Base-by-base conservation (phyloP, 2,329 filamentous ascomycete species). In the Beauveria sp. region DNA sequence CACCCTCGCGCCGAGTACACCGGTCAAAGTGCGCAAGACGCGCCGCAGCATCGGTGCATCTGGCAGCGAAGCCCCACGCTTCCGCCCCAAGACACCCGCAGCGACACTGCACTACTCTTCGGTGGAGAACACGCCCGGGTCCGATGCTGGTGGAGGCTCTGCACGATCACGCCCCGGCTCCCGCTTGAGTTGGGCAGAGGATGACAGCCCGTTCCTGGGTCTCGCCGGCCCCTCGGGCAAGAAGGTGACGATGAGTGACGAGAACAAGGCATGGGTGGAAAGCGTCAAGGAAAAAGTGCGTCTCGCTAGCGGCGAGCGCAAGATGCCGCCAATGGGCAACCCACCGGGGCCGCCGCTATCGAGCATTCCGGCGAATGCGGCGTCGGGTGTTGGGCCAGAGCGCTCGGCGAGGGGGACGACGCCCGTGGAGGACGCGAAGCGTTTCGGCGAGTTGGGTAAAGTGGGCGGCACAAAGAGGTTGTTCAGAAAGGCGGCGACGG, bases 241-340 rank as follows among this genome's bases (percentile, higher is more conserved):
- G 72, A 83, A 82, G 66, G 81, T 84, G 8, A 83, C 80, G 70
- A 89, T 86, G 76, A 89, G 86, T 61, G 85, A 87, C 61, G 87
- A 92, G 73, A 90, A 88, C 69, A 80, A 85, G 62, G 86, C 87
- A 45, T 95, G 90, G 90, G 88, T 95, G 10, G 88, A 93, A 72
- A 90, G 86, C 64, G 88, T 95, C 77, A 88, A 91, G 75, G 88
- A 90, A 69, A 88, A 90, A 70, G 90, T 92, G 46, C 83, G 88
- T 63, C 81, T 86, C 52, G 88, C 86, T 64, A 90, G 87, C 69
- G 83, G 83, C 61, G 86, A 86, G 71, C 75, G 74, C 53, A 74
- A 73, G 56, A 65, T 72, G 22, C 59, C 59, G 16, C 59, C 59
- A 68, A 74, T 20, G 70, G 65, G 42, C 56, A 69, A n/a, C 65